Conservation (phyloP, 345 rosid species). For the Gynandropsis gynandra region DNA sequence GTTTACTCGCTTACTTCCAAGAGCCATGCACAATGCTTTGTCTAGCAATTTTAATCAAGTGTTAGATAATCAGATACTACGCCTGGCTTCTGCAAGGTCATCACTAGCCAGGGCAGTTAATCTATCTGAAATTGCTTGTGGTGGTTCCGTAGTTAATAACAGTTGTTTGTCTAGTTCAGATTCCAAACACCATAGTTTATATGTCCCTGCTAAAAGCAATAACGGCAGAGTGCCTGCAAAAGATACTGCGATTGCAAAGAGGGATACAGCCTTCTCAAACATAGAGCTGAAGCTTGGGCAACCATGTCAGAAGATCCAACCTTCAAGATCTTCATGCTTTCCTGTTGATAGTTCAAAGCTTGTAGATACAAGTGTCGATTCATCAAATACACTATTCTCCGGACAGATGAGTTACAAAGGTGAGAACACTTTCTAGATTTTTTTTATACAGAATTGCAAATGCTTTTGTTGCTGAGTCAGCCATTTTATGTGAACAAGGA, state of each 20-base stretch:
- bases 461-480: neutral
- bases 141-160: slow-evolving; percentile 22
- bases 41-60: slow-evolving; percentile 19
- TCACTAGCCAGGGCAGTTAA: slow-evolving; percentile 9
- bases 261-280: slow-evolving; percentile 31
- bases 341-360: slow-evolving; percentile 19
- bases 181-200: slow-evolving; percentile 20
- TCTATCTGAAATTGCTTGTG: slow-evolving; percentile 24
- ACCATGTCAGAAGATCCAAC: slow-evolving; percentile 34
- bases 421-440: slow-evolving; percentile 6
- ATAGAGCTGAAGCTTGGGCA: slow-evolving; percentile 50
- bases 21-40: slow-evolving; percentile 21
- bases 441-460: too few relatives aligned
- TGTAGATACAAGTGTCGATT: slow-evolving; percentile 15
- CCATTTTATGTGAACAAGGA: slow-evolving; percentile 11
- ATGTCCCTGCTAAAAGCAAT: slow-evolving; percentile 11
- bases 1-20: slow-evolving; percentile 21
- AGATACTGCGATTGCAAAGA: slow-evolving; percentile 19
- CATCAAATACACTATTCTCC: slow-evolving; percentile 21
- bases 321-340: slow-evolving; percentile 26
- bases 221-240: slow-evolving; percentile 15
- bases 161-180: slow-evolving; percentile 19
- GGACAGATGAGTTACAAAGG: slow-evolving; percentile 33
- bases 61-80: slow-evolving; percentile 20
- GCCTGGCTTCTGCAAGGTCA: slow-evolving; percentile 20